Percentiles rank a stretch among this genome's conserved stretches.
phyloP scores from a whole-genome alignment of 1,284 basidiomycete genomes.

The Cystobasidium sp. region DNA sequence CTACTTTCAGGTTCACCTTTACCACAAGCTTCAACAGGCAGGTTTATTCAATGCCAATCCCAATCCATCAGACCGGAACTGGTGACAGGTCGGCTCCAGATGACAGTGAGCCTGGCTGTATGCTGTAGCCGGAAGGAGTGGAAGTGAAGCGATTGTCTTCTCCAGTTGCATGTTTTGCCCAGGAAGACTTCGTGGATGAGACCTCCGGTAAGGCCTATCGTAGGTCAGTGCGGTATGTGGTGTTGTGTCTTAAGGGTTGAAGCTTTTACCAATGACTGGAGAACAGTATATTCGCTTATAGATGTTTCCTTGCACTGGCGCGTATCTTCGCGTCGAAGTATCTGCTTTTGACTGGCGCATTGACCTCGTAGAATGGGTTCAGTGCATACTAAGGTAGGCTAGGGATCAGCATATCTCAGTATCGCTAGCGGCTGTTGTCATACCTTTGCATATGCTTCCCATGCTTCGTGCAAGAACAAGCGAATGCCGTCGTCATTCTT shows the following conservation, averaged over 20 bases:
- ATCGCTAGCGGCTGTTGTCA: slow-evolving; percentile 47
- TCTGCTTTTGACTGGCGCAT: slow-evolving; percentile 75
- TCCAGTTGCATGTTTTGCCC: no score
- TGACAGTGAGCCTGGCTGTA: no score
- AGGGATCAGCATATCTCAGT: not conserved
- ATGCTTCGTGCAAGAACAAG: slow-evolving; percentile 85
- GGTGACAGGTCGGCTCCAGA: no score
- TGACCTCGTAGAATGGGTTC: slow-evolving; percentile 91
- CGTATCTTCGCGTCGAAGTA: slow-evolving; percentile 81
- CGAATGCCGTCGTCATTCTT: slow-evolving; percentile 96
- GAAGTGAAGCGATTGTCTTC: no score
- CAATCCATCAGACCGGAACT: no score
- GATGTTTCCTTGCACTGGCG: slow-evolving; percentile 80
- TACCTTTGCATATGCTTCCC: slow-evolving; percentile 95
- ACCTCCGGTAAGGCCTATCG: no score
- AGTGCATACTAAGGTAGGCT: slow-evolving; percentile 68
- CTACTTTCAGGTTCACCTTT: no score
- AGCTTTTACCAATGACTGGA: not conserved
- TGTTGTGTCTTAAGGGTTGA: not conserved
- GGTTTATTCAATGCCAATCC: no score
- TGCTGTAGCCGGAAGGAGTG: no score
- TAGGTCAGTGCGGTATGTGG: no score
- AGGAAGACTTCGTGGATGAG: no score
- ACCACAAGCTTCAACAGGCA: no score
- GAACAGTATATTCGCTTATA: slow-evolving; percentile 60